Percentiles rank a stretch among this genome's conserved stretches.
These are phyloP conservation scores for Zymoseptoria pseudotritici DNA, from an alignment of 2,329 filamentous ascomycete genomes.

Conservation along the genomic window DNA sequence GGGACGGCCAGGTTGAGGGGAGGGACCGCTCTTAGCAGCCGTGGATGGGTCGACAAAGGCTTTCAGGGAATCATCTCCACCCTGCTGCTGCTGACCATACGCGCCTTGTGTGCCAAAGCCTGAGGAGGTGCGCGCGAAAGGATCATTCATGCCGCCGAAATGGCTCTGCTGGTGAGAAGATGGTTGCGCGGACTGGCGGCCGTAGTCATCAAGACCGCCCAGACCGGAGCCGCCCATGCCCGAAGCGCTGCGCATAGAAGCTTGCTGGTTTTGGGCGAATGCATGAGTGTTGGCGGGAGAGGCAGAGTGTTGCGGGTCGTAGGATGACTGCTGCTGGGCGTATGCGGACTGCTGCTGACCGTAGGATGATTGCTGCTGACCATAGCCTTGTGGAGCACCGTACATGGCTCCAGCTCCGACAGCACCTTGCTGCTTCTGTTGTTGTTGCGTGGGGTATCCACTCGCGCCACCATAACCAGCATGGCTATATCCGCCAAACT, in stretches of 20 bases:
- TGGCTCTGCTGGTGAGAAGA: conserved; percentile 47
- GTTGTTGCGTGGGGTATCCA: conserved; percentile 33
- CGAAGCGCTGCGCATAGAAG: conserved; percentile 41
- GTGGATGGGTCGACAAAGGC: conserved; percentile 42
- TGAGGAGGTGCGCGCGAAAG: conserved; percentile 52
- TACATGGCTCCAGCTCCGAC: conserved; percentile 52
- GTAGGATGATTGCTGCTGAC: conserved; percentile 45
- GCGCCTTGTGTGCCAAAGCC: conserved; percentile 47
- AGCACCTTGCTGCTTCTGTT: conserved; percentile 44
- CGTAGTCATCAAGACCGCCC: conserved; percentile 52
- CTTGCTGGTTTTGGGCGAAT: conserved; percentile 38
- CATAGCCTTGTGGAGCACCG: conserved; percentile 54
- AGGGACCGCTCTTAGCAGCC: conserved; percentile 46
- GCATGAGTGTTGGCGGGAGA: conserved; percentile 54
- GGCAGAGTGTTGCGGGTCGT: conserved; percentile 52
- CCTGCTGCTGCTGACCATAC: conserved; percentile 42
- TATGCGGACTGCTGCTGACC: conserved; percentile 53
- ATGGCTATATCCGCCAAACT: conserved; percentile 49
- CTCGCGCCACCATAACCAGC: conserved; percentile 45
- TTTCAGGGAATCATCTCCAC: conserved; percentile 49
- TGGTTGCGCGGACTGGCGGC: conserved; percentile 47
- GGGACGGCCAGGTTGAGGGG: conserved; percentile 56
- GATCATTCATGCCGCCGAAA: conserved; percentile 49
- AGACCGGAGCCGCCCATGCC: conserved; percentile 28
- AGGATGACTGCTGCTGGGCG: conserved; percentile 42